phyloP scores from a whole-genome alignment of 2,329 filamentous ascomycete genomes.

The Claviceps arundinis region DNA sequence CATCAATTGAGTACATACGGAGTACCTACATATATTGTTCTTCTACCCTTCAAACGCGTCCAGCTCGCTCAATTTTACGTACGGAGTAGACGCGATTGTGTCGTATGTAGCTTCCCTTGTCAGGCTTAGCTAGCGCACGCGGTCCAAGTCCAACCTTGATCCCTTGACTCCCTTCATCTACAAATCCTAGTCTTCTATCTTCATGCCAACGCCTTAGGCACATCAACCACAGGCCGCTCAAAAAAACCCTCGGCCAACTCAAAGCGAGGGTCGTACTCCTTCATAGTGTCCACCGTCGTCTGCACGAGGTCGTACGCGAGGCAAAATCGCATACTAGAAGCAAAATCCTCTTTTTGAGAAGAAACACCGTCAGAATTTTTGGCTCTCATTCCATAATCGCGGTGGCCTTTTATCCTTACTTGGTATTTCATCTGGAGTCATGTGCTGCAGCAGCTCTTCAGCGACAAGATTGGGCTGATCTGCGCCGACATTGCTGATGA shows the following conservation, averaged over 20 bases:
- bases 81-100: too few species aligned
- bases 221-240: not conserved
- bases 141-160: too few species aligned
- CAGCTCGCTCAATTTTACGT: too few species aligned
- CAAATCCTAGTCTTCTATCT: too few species aligned
- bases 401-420: not conserved
- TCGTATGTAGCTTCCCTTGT: too few species aligned
- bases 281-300: not conserved
- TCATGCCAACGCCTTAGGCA: not conserved
- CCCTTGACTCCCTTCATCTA: too few species aligned
- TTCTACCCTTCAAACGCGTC: too few species aligned
- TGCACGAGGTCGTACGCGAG: not conserved
- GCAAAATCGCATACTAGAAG: not conserved
- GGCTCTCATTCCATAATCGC: not conserved
- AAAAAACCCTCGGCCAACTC: not conserved
- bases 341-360: not conserved
- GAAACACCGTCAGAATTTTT: not conserved
- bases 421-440: not conserved
- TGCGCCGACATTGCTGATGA: slow-evolving; percentile 24
- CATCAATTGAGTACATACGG: too few species aligned
- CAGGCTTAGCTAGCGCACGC: too few species aligned
- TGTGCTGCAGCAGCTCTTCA: not conserved
- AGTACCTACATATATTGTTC: too few species aligned
- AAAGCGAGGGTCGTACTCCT: not conserved
- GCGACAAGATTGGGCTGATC: slow-evolving; percentile 17